Conservation (phyloP, 2,329 filamentous ascomycete species). For the Pestalotiopsis sp. region DNA sequence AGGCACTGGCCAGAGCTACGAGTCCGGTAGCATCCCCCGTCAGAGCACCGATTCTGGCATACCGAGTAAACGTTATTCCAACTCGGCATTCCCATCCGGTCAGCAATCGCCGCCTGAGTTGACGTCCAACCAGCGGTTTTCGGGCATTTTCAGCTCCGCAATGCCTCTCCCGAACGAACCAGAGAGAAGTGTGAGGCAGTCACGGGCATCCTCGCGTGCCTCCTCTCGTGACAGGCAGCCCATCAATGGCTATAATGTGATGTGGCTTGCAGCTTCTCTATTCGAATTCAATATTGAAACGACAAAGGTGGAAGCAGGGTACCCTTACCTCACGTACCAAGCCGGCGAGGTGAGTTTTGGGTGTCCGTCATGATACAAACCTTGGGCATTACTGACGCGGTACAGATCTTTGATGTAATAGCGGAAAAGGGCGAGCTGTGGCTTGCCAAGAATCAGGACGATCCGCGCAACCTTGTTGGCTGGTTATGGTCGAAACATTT, state of each 20-base stretch:
- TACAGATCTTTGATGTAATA: slow-evolving; percentile 83
- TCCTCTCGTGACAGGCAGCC: slow-evolving; percentile 62
- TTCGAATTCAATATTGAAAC: slow-evolving; percentile 98
- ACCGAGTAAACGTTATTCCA: slow-evolving; percentile 55
- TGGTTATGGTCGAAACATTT: slow-evolving; percentile 99
- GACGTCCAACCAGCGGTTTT: slow-evolving; percentile 59
- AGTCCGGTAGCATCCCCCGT: slow-evolving; percentile 53
- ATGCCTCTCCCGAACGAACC: slow-evolving; percentile 76
- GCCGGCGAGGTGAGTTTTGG: slow-evolving; percentile 73
- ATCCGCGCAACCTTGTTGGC: slow-evolving; percentile 75
- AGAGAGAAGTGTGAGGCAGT: slow-evolving; percentile 55
- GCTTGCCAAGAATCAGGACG: slow-evolving; percentile 97
- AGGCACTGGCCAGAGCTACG: slow-evolving; percentile 62
- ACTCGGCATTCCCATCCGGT: slow-evolving; percentile 51
- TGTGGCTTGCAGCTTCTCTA: slow-evolving; percentile 90
- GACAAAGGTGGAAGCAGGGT: slow-evolving; percentile 88
- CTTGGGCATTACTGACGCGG: slow-evolving; percentile 14
- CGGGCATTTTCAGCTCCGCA: slow-evolving; percentile 84
- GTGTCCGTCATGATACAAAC: background rate
- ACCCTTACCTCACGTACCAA: slow-evolving; percentile 94
- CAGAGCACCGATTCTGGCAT: slow-evolving; percentile 55
- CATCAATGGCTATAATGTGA: slow-evolving; percentile 66
- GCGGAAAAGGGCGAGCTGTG: slow-evolving; percentile 96
- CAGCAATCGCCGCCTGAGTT: slow-evolving; percentile 37
- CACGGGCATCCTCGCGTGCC: slow-evolving; percentile 61